Conservation (phyloP, 441 rosid species). For the Isatis lusitanica region DNA sequence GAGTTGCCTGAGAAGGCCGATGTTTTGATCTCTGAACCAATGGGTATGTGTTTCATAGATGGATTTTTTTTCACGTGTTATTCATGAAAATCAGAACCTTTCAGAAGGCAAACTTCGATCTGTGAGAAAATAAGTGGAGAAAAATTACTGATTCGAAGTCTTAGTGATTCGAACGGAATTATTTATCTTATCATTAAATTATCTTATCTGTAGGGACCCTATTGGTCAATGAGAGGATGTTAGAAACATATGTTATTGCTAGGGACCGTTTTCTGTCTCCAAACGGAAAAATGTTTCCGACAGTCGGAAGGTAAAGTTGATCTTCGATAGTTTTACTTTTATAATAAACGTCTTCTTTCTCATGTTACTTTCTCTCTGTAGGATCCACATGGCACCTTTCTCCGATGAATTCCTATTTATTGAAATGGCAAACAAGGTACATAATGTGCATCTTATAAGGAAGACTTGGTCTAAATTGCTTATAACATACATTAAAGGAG, state of each 20-base stretch:
- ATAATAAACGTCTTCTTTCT: background rate
- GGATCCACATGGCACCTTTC: conserved; percentile 98
- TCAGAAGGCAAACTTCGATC: background rate
- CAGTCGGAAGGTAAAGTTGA: conserved; percentile 70
- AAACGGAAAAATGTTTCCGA: conserved; percentile 88
- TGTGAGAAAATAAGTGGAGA: conserved; percentile 6
- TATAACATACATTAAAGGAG: background rate
- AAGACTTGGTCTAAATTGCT: background rate
- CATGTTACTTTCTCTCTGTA: conserved; percentile 40
- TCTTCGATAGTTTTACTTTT: background rate
- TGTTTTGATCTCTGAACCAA: conserved; percentile 93
- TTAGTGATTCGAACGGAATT: background rate
- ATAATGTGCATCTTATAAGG: conserved; percentile 21
- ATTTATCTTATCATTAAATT: background rate
- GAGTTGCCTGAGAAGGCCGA: conserved; percentile 96
- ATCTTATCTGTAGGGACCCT: conserved; percentile 59
- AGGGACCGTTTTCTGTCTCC: conserved; percentile 88
- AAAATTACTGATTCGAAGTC: conserved; percentile 10
- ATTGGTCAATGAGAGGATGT: conserved; percentile 92
- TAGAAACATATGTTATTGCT: conserved; percentile 93
- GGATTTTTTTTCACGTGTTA: conserved; percentile 5
- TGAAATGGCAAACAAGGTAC: conserved; percentile 98
- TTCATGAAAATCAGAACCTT: conserved; percentile 23
- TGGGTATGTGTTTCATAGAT: conserved; percentile 57
- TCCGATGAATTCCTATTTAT: conserved; percentile 87